Percentiles rank a stretch among this genome's conserved stretches.
Conservation (phyloP, 1,139 yeast genomes). For the Hansenula sp. region DNA sequence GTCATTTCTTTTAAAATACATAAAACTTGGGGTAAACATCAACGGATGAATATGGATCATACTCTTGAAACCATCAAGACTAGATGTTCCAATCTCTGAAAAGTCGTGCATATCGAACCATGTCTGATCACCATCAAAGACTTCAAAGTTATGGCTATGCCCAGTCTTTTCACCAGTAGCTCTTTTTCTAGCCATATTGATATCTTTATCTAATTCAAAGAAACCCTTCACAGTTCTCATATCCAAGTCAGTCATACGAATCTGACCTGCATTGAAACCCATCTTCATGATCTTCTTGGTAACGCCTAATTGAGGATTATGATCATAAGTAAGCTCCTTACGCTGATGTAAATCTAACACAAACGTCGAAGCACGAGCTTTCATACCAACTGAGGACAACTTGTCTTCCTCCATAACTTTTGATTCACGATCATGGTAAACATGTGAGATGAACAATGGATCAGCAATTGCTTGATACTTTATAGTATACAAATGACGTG, state of each 20-base stretch:
- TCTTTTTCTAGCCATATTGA: conserved; percentile 33
- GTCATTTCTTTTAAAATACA: conserved; percentile 66
- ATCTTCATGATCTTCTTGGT: conserved; percentile 53
- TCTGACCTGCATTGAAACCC: conserved; percentile 70
- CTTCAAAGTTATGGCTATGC: conserved; percentile 15
- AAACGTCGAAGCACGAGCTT: conserved; percentile 64
- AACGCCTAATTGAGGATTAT: conserved; percentile 52
- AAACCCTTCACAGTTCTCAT: conserved; percentile 65
- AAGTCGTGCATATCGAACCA: conserved; percentile 88
- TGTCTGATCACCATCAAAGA: conserved; percentile 39
- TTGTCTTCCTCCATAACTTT: conserved; percentile 39
- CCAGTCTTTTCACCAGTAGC: neutral
- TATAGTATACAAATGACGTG: conserved; percentile 72
- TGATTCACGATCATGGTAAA: conserved; percentile 55
- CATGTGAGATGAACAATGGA: conserved; percentile 72
- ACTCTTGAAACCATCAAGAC: conserved; percentile 40
- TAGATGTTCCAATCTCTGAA: conserved; percentile 52
- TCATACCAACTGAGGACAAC: conserved; percentile 71
- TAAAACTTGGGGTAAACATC: conserved; percentile 68
- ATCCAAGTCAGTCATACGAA: conserved; percentile 65
- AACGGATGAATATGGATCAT: conserved; percentile 58
- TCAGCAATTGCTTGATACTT: conserved; percentile 73
- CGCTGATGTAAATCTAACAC: conserved; percentile 81
- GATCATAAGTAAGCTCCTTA: conserved; percentile 60
- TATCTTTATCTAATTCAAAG: conserved; percentile 49